Conservation (phyloP, 305 asterid species). For the Fraxinus ornus region DNA sequence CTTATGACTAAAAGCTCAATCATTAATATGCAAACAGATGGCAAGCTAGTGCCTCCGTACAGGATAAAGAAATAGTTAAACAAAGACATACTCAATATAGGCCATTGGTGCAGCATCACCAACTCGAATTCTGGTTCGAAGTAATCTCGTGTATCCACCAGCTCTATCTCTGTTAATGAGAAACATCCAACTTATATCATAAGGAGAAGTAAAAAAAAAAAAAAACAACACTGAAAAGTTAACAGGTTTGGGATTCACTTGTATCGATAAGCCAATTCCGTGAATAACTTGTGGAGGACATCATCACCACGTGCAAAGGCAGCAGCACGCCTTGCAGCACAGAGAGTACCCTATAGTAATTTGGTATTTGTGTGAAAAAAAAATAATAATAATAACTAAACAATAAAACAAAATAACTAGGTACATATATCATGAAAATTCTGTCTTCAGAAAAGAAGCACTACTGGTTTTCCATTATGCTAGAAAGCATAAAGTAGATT, state of each 20-base stretch:
- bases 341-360: conserved; percentile 63
- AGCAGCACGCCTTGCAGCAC: conserved; percentile 89
- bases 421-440: not conserved
- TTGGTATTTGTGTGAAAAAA: conserved; percentile 9
- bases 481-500: not conserved
- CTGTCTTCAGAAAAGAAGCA: not conserved
- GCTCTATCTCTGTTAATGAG: conserved; percentile 62
- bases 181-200: conserved; percentile 9
- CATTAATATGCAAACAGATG: not conserved
- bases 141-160: conserved; percentile 95
- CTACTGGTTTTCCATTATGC: not conserved
- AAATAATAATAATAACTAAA: not conserved
- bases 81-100: conserved; percentile 71
- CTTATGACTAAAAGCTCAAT: not conserved
- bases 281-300: conserved; percentile 86
- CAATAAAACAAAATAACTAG: not conserved
- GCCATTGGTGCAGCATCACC: conserved; percentile 98
- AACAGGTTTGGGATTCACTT: conserved; percentile 47
- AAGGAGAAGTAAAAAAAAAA: conserved; percentile 18
- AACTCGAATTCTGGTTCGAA: conserved; percentile 80
- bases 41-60: not conserved
- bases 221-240: not conserved
- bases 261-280: conserved; percentile 93
- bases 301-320: conserved; percentile 95
- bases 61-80: not conserved